Base-by-base conservation (phyloP, 352 stramenopile genomes). In the Pythium grandisporangium region DNA sequence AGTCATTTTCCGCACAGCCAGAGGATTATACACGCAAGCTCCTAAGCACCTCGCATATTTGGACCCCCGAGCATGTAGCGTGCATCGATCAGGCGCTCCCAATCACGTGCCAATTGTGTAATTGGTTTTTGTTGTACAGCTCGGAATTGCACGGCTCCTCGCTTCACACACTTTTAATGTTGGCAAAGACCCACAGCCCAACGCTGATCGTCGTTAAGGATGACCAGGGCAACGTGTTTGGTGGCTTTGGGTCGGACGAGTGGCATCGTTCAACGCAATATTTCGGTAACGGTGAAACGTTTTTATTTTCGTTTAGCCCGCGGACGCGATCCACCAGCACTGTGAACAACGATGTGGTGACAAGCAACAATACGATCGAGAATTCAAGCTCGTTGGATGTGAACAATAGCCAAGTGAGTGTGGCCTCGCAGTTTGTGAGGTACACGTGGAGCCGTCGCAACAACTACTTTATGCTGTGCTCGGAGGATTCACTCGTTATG, bases 391-490 rank as follows among this genome's bases (percentile, higher is more conserved):
- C n/a, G n/a, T n/a, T n/a, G n/a, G n/a, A n/a, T n/a, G n/a, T n/a
- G n/a, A n/a, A n/a, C n/a, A n/a, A n/a, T n/a, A n/a, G n/a, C n/a
- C n/a, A n/a, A n/a, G n/a, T n/a, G n/a, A 14, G 5, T 12, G 16
- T 22, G 20, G 43, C 21, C 5, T 22, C 38, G 2, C 50, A 55
- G 6, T 89, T 95, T 40, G 58, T 66, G 8, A 89, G 87, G 43
- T 93, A 90, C 37, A 53, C 79, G 30, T 95, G 83, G 79, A 94
- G 80, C 26, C 75, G 84, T 16, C 77, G 81, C 39, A 96, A 95
- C 63, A 87, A 71, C 49, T 95, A 95, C 53, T 95, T 95, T 35
- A 84, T 91, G 72, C 63, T 96, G 19, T 93, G 80, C 56, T 94
- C 80, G 14, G 81, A 95, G 11, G 80, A 94, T 42, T 93, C 83